Base-by-base conservation (phyloP, 73 alveolate species). In the Paramecium pentaurelia region DNA sequence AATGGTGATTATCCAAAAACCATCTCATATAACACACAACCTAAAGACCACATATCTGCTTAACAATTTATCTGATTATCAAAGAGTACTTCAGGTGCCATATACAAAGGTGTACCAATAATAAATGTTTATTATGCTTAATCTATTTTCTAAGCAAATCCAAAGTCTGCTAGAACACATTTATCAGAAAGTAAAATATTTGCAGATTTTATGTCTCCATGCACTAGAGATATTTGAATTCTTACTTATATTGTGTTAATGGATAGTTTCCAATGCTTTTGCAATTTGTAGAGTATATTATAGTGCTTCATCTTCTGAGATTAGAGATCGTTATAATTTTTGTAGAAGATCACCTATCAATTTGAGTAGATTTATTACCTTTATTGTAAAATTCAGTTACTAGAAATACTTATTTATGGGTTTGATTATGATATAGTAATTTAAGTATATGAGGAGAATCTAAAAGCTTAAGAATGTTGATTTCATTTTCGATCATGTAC, bases 21-120 rank as follows among this genome's bases (percentile, higher is more conserved):
- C 93, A 95, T 93, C 89, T 95, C 97, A 40, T 87, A 95, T 9
- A 95, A 86, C 16, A 93, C 96, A 47, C 96, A 95, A 3, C 97
- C 97, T 44, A 95, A 77, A 49, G 97, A 95, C 97, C 97, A 95
- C 51, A 95, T 93, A 80, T 94, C 97, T 54, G 95, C 93, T 27
- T 28, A 30, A 25, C 77, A 40, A 20, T 28, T 80, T 9, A 42
- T 27, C n/a, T 80, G 36, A 47, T 80, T 80, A 9, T 47, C 73
- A 45, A 80, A 80, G 10, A 80, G 75, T 14, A 80, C 91, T 25
- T 80, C 91, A 3, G 91, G 91, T 22, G 91, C 91, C 91, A 80
- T 80, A 47, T 80, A 80, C 6, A 80, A 18, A 49, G 91, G 91
- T 3, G 91, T 80, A 0, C 91, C 91, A 12, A 80, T 80, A 5